Percentiles rank a stretch among this genome's conserved stretches.
Evolutionary conservation across 805 yeast genomes (phyloP).

Genomic region (Hanseniaspora guilliermondii): DNA sequence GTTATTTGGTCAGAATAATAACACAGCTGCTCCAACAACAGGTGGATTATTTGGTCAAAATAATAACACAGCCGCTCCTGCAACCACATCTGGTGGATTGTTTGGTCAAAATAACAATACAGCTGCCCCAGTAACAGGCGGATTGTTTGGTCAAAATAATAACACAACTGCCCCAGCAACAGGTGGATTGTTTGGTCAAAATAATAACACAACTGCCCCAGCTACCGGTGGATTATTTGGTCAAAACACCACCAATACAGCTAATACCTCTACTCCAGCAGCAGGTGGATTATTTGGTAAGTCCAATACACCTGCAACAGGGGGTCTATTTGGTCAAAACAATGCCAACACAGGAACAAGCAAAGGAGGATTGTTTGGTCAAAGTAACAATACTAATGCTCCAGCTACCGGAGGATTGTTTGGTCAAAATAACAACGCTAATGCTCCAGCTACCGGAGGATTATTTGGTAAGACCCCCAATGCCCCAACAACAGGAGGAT

Average conservation of each 20-base stretch:
- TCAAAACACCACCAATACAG: neutral
- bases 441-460: constrained; percentile 27
- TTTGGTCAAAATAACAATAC: constrained; percentile 21
- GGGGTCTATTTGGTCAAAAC: constrained; percentile 28
- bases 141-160: constrained; percentile 31
- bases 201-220: constrained; percentile 15
- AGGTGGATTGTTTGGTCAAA: constrained; percentile 32
- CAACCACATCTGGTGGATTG: constrained; percentile 24
- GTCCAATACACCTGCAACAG: constrained; percentile 17
- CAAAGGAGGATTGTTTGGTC: constrained; percentile 23
- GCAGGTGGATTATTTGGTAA: constrained; percentile 24
- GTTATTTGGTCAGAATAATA: constrained; percentile 13
- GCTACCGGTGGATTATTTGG: neutral
- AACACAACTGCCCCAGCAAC: constrained; percentile 13
- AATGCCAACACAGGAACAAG: constrained; percentile 19
- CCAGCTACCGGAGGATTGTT: constrained; percentile 25
- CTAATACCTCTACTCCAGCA: neutral
- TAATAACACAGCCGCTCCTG: constrained; percentile 12
- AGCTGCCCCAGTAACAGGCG: constrained; percentile 20
- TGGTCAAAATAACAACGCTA: constrained; percentile 20
- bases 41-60: constrained; percentile 20
- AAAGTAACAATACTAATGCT: neutral
- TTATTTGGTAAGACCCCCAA: constrained; percentile 29
- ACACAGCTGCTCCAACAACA: constrained; percentile 15
- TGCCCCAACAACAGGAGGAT: constrained; percentile 20